Evolutionary conservation across 306 rosid species (phyloP), one percentile per base, ranked within the genome.

Genomic region (Begonia peltatifolia): DNA sequence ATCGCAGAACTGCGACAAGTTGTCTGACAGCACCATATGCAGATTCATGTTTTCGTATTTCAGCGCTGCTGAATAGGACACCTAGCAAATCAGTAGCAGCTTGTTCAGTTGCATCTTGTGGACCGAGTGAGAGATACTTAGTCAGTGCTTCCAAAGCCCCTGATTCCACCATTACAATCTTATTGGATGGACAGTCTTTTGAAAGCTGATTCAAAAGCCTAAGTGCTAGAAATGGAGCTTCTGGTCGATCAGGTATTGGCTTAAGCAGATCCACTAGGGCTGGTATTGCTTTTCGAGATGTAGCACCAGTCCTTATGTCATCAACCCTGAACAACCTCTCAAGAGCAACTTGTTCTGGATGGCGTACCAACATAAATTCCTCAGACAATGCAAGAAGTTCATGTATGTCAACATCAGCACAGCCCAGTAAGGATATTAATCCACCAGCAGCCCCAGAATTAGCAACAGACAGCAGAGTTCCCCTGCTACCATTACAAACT

Each of bases 221-320:
- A 42, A 92, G 99, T 46, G 96, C 96, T 59, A 92, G 85, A 75
- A 73, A 79, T 57, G 99, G 99, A 57, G 99, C 99, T 60, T 94
- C 93, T 48, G 99, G 99, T 65, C 99, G 96, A 68, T 87, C 99
- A 48, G 99, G 99, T 61, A 86, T 92, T 46, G 99, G 99, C 72
- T 92, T 92, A 60, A 92, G 96, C 77, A 82, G 85, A 87, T 92
- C 99, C 64, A 92, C 99, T 55, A 92, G 87, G 58, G 85, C 76
- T 54, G 99, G 99, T 59, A 92, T 81, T 66, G 96, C 96, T 81
- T 87, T 92, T 53, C 99, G 83, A 60, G 96, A 86, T 69, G 96
- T 81, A 64, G 94, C 88, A 58, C 96, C 94, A 52, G 70, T 88
- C 63, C 99, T 83, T 64, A 92, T 92, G 74, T 87, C 99, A 70